Evolutionary conservation across 108 stramenopile genomes (phyloP), one percentile per base, ranked within the genome.

Genomic region (Pseudonitzschia pungens): DNA sequence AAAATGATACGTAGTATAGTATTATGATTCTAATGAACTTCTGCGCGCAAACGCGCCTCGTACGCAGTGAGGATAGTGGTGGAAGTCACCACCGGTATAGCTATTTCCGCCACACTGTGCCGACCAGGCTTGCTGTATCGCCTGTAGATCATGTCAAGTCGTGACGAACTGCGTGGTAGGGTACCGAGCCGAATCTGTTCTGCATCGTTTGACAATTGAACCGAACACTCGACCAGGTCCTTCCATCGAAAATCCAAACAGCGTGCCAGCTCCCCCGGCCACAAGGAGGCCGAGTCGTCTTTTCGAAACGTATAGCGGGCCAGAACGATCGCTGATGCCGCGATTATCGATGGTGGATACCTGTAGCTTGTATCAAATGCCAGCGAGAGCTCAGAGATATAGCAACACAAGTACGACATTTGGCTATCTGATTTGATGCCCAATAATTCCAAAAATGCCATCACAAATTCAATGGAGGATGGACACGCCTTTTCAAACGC

Each of bases 301-400:
- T 77, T 58, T 16, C 21, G 27, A 2, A 68, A 27, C 31, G 74
- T 66, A 62, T 58, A 74, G 20, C 43, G 27, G 12, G 77, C 76
- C 21, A 82, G 43, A 4, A 72, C 72, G 1, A 56, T 22, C 11
- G 66, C 56, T 26, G 48, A 29, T 27, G 77, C 77, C 8, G 75
- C 81, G 16, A 74, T 58, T 1, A 71, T 41, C 16, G 81, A 82
- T 43, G 66, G 58, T 27, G 67, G 45, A 27, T 65, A 74, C n/a
- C 18, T 32, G 21, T 43, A 20, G 32, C 57, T 52, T 0, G 74
- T 54, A 50, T 70, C 22, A 3, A 65, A 54, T 24, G 73, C 70
- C 42, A 82, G 45, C 5, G 81, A 69, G 33, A 81, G 60, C 40
- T 81, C 74, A 2, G 65, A 66, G 24, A 81, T 8, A 65, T 81